Evolutionary conservation across 257 asterid species (phyloP).

Genomic region (Rauvolfia tetraphylla): DNA sequence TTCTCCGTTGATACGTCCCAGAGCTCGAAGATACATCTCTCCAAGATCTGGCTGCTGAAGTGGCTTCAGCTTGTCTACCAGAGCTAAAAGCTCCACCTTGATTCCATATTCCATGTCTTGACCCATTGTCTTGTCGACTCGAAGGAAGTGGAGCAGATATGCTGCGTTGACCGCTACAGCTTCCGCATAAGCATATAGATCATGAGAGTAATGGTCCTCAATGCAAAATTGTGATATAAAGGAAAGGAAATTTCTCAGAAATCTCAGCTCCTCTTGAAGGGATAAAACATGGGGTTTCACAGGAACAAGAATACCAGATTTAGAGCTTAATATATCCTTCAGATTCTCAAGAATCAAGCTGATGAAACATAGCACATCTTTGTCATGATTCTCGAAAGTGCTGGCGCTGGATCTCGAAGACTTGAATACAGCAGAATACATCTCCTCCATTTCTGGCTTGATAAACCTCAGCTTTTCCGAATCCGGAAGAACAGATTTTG

Average conservation of each 20-base stretch:
- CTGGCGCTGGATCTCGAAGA: background rate
- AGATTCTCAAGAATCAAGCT: background rate
- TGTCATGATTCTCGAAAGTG: background rate
- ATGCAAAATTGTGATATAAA: background rate
- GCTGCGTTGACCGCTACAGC: background rate
- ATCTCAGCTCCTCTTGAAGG: background rate
- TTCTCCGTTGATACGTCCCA: background rate
- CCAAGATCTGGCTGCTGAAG: background rate
- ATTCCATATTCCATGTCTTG: background rate
- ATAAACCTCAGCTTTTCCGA: background rate
- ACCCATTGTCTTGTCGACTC: background rate
- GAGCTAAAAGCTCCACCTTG: background rate
- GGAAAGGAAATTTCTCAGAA: background rate
- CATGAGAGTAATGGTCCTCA: background rate
- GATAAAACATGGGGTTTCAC: background rate
- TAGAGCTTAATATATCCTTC: background rate
- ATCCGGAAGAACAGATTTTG: background rate
- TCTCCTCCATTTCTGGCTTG: background rate
- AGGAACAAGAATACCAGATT: background rate
- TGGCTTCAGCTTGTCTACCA: background rate
- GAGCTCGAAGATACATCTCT: slow-evolving; percentile 1
- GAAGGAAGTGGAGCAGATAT: background rate
- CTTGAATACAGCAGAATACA: background rate
- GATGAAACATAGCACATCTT: background rate
- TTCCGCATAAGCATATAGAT: background rate